Conservation (phyloP, 2,329 filamentous ascomycete species). For the Hyphodiscus sp. region DNA sequence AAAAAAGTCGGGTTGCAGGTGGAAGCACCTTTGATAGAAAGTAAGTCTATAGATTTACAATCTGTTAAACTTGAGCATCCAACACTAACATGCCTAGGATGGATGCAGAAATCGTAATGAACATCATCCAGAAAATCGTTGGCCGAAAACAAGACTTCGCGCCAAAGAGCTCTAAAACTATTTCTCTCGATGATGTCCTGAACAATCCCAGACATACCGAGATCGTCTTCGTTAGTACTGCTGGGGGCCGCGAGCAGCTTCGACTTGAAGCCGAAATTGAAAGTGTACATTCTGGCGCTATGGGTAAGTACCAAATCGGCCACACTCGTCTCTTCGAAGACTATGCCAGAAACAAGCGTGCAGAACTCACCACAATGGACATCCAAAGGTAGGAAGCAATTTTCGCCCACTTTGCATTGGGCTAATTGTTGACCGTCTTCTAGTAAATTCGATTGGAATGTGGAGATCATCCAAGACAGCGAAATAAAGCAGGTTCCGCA, state of each 20-base stretch:
- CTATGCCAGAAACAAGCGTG: slow-evolving; percentile 19
- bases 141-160: slow-evolving; percentile 11
- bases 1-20: slow-evolving; percentile 12
- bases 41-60: slow-evolving; percentile 19
- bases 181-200: slow-evolving; percentile 7
- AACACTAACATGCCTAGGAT: slow-evolving; percentile 11
- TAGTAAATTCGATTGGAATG: slow-evolving; percentile 26
- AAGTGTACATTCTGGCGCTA: neutral
- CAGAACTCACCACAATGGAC: slow-evolving; percentile 25
- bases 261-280: slow-evolving; percentile 28
- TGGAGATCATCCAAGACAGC: slow-evolving; percentile 27
- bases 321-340: slow-evolving; percentile 16
- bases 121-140: slow-evolving; percentile 14
- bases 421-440: neutral
- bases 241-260: slow-evolving; percentile 9
- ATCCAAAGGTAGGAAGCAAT: slow-evolving; percentile 12
- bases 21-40: slow-evolving; percentile 22
- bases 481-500: slow-evolving; percentile 14
- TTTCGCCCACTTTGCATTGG: neutral
- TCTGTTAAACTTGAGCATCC: neutral
- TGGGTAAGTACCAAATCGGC: slow-evolving; percentile 21
- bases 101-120: slow-evolving; percentile 10
- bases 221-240: slow-evolving; percentile 19
- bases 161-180: slow-evolving; percentile 8
- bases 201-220: slow-evolving; percentile 18